These are phyloP conservation scores for Rhododendron ferrugineum DNA, from an alignment of 148 eudicot species.

Conservation along the genomic window DNA sequence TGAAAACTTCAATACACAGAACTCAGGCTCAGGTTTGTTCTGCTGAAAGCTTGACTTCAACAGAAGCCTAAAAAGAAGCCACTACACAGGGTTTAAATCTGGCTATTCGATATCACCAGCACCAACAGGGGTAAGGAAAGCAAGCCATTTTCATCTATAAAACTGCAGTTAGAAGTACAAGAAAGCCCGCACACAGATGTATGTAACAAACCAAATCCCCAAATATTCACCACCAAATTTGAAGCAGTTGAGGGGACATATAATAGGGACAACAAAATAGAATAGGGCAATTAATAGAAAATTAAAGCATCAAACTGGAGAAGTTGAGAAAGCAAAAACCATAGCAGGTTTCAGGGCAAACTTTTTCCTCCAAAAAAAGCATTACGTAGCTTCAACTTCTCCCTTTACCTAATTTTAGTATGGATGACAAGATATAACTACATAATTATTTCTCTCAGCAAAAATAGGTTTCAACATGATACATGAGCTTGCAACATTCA, in stretches of 20 bases:
- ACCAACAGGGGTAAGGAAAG: background rate
- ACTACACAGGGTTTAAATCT: background rate
- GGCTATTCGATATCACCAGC: background rate
- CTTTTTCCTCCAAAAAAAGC: background rate
- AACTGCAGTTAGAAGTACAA: background rate
- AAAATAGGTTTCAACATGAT: too few relatives aligned
- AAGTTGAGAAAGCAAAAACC: background rate
- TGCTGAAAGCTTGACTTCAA: background rate
- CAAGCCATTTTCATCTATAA: background rate
- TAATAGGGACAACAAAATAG: background rate
- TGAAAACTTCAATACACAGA: background rate
- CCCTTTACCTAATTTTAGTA: background rate
- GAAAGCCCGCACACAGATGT: background rate
- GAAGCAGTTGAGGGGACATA: background rate
- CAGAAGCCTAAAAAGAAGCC: background rate
- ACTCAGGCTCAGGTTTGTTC: background rate
- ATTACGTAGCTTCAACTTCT: background rate
- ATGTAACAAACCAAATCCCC: background rate
- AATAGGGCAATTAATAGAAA: background rate
- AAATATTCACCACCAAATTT: background rate
- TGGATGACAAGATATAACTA: background rate
- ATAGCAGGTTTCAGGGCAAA: background rate
- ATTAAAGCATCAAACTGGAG: background rate
- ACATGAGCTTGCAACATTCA: background rate
- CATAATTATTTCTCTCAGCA: background rate